Evolutionary conservation across 768 basidiomycete species (phyloP).

Genomic region (Boletus sp.): DNA sequence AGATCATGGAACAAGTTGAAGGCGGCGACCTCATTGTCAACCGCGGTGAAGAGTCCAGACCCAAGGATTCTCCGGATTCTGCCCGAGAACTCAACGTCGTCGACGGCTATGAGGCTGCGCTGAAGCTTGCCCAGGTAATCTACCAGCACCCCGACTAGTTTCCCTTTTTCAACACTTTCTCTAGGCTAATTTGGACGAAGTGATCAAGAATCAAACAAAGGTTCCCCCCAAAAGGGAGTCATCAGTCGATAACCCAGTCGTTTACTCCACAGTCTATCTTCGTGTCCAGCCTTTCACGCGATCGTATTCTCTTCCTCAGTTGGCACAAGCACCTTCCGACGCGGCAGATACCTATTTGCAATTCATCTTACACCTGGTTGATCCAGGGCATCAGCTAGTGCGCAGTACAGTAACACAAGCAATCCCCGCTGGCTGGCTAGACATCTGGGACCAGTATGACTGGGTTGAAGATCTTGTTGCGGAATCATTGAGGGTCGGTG

Average conservation of each 20-base stretch:
- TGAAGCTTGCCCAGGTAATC: conserved; percentile 79
- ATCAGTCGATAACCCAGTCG: conserved; percentile 57
- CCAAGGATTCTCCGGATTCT: conserved; percentile 49
- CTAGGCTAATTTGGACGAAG: conserved; percentile 75
- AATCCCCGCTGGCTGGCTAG: conserved; percentile 82
- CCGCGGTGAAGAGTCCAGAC: conserved; percentile 72
- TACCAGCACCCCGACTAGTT: not conserved
- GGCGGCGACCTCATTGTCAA: conserved; percentile 91
- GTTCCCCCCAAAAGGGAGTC: conserved; percentile 23
- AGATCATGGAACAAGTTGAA: conserved; percentile 95
- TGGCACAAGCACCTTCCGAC: conserved; percentile 23
- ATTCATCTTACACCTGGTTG: conserved; percentile 64
- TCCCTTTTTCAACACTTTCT: not conserved
- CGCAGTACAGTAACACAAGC: conserved; percentile 82
- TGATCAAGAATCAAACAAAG: conserved; percentile 62
- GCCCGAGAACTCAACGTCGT: conserved; percentile 77
- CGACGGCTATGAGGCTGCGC: conserved; percentile 80
- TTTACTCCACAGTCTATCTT: conserved; percentile 88
- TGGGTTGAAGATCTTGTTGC: conserved; percentile 97
- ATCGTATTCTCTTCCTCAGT: conserved; percentile 45
- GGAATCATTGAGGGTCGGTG: conserved; percentile 76
- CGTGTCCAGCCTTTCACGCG: conserved; percentile 87
- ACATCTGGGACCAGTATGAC: conserved; percentile 86
- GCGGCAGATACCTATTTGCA: conserved; percentile 44
- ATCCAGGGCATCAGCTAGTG: conserved; percentile 76